Evolutionary conservation across 202 grass and related monocot species (phyloP).

Genomic region (Schoenoplectus triqueter): DNA sequence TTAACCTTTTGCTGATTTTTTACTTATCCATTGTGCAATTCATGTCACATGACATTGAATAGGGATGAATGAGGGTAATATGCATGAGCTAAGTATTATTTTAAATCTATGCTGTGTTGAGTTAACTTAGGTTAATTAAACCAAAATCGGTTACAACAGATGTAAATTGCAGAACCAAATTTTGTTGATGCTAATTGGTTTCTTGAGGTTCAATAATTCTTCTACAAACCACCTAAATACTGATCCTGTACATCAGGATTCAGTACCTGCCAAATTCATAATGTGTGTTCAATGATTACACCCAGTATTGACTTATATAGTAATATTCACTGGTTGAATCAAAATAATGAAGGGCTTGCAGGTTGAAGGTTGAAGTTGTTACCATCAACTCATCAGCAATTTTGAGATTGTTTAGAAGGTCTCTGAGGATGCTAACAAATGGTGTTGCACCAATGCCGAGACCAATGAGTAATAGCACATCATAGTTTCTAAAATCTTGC

Average conservation of each 20-base stretch:
- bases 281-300: conserved; percentile 11
- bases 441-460: conserved; percentile 96
- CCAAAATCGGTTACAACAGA: not conserved
- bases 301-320: not conserved
- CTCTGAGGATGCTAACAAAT: conserved; percentile 95
- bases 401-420: conserved; percentile 97
- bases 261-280: not conserved
- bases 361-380: conserved; percentile 15
- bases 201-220: not conserved
- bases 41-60: too few relatives aligned
- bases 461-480: conserved; percentile 92
- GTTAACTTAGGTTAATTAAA: too few relatives aligned
- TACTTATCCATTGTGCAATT: too few relatives aligned
- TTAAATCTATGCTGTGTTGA: too few relatives aligned
- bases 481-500: conserved; percentile 97
- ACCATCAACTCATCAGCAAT: conserved; percentile 97
- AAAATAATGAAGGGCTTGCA: conserved; percentile 1
- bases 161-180: not conserved
- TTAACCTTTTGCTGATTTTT: too few relatives aligned
- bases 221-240: not conserved
- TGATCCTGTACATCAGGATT: not conserved
- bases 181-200: conserved; percentile 8
- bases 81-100: too few relatives aligned
- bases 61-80: too few relatives aligned
- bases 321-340: not conserved